A percentile compares a stretch with the other conserved stretches of the same genome.
Evolutionary conservation across 2,329 filamentous ascomycete species (phyloP).

Genomic region (Lojkania enalia): DNA sequence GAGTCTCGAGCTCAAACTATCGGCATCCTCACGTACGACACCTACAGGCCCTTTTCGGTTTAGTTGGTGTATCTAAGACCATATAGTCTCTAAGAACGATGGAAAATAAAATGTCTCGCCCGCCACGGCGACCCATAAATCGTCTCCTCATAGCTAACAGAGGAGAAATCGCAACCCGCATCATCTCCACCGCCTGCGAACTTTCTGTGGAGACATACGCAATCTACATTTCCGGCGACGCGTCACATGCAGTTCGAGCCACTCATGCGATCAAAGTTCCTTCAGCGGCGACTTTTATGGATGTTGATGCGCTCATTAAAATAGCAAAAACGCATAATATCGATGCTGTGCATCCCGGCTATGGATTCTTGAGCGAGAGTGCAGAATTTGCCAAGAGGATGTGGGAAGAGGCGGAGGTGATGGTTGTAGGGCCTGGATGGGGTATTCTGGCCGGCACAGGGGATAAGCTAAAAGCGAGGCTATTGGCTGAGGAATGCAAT

Average conservation of each 20-base stretch:
- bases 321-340: slow-evolving; percentile 56
- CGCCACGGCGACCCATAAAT: slow-evolving; percentile 46
- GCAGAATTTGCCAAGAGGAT: slow-evolving; percentile 54
- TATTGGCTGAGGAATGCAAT: slow-evolving; percentile 55
- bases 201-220: slow-evolving; percentile 60
- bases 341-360: slow-evolving; percentile 62
- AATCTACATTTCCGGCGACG: slow-evolving; percentile 59
- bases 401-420: slow-evolving; percentile 53
- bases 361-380: slow-evolving; percentile 65
- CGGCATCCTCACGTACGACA: too few species aligned
- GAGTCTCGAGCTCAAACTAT: too few species aligned
- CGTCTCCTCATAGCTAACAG: slow-evolving; percentile 60
- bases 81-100: too few species aligned
- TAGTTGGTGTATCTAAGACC: too few species aligned
- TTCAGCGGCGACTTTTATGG: slow-evolving; percentile 58
- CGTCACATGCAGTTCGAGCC: slow-evolving; percentile 58
- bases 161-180: slow-evolving; percentile 66
- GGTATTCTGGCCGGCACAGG: slow-evolving; percentile 62
- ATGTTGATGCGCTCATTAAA: slow-evolving; percentile 53
- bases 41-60: too few species aligned
- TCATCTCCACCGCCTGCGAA: slow-evolving; percentile 63
- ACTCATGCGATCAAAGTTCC: slow-evolving; percentile 55
- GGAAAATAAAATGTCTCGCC: slow-evolving; percentile 23
- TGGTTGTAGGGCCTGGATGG: slow-evolving; percentile 59
- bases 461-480: slow-evolving; percentile 59